Evolutionary conservation across 1,284 basidiomycete genomes (phyloP).

Genomic region (Sporisorium graminicola): DNA sequence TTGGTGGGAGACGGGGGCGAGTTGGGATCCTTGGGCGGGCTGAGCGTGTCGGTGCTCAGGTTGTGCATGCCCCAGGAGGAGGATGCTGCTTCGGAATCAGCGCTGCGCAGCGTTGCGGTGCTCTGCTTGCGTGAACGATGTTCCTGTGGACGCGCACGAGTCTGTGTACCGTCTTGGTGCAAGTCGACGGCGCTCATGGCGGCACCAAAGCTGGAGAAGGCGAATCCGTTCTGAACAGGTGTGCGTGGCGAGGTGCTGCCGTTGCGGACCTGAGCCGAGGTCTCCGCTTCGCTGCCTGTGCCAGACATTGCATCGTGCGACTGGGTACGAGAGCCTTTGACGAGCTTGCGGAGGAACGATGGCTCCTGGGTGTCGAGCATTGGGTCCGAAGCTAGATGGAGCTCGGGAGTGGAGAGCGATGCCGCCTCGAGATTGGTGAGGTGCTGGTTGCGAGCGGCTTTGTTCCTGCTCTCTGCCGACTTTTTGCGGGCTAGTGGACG

Average conservation of each 20-base stretch:
- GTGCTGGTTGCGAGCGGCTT: conserved; percentile 35
- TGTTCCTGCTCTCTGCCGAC: conserved; percentile 34
- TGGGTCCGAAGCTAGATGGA: conserved; percentile 59
- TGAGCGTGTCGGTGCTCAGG: conserved; percentile 45
- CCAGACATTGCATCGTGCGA: conserved; percentile 28
- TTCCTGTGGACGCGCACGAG: conserved; percentile 1
- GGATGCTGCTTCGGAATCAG: conserved; percentile 15
- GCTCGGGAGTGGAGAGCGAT: conserved; percentile 57
- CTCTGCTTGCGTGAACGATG: conserved; percentile 33
- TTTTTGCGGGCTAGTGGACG: conserved; percentile 29
- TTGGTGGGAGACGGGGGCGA: conserved; percentile 17
- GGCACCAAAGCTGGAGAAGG: conserved; percentile 47
- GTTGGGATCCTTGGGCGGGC: conserved; percentile 16
- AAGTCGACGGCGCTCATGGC: conserved; percentile 49
- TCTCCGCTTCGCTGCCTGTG: conserved; percentile 15
- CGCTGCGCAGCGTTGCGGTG: conserved; percentile 25
- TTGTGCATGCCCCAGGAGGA: conserved; percentile 32
- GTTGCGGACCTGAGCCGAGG: conserved; percentile 11
- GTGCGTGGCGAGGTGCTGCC: conserved; percentile 16
- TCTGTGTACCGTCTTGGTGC: conserved; percentile 8
- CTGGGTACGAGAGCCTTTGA: conserved; percentile 25
- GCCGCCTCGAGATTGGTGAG: conserved; percentile 55
- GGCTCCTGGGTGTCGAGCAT: conserved; percentile 53
- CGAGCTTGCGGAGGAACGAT: conserved; percentile 43
- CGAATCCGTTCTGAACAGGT: conserved; percentile 18